Conservation (phyloP, 306 rosid genomes). For the Cajanus cajan region DNA sequence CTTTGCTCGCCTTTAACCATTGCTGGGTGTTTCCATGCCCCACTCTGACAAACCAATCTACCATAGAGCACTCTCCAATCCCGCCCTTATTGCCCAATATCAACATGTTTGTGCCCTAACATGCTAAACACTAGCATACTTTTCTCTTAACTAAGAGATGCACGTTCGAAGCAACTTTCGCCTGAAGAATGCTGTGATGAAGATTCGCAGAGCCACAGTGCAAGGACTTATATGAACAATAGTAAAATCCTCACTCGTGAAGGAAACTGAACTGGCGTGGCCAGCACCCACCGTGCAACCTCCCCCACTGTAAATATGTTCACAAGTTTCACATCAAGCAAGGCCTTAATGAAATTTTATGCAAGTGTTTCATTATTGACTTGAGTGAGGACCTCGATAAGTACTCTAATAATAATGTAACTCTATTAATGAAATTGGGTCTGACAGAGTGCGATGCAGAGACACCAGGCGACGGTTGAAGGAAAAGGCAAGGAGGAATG, state of each 20-base stretch:
- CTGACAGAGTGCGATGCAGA: too few relatives aligned
- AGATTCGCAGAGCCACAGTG: slow-evolving; percentile 83
- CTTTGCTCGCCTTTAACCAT: too few relatives aligned
- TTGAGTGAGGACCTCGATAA: too few relatives aligned
- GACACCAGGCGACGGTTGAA: too few relatives aligned
- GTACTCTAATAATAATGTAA: too few relatives aligned
- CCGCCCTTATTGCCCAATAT: slow-evolving; percentile 77
- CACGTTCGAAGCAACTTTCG: slow-evolving; percentile 81
- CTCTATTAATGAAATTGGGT: too few relatives aligned
- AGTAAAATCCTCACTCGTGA: slow-evolving; percentile 69
- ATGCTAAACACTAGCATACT: slow-evolving; percentile 77
- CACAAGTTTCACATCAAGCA: slow-evolving; percentile 56
- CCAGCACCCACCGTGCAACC: slow-evolving; percentile 66
- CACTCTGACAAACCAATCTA: too few relatives aligned
- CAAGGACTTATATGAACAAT: slow-evolving; percentile 66
- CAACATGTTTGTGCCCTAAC: too few relatives aligned
- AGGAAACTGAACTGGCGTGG: slow-evolving; percentile 87
- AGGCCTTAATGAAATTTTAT: too few relatives aligned
- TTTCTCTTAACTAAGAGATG: slow-evolving; percentile 61
- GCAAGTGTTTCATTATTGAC: too few relatives aligned
- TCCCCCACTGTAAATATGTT: slow-evolving; percentile 72
- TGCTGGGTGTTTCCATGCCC: too few relatives aligned
- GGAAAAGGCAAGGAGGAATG: too few relatives aligned
- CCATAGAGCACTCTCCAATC: slow-evolving; percentile 84
- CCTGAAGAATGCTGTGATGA: slow-evolving; percentile 70